These are phyloP conservation scores for Alternaria burnsii DNA, from an alignment of 2,329 filamentous ascomycete species.

Conservation along the genomic window DNA sequence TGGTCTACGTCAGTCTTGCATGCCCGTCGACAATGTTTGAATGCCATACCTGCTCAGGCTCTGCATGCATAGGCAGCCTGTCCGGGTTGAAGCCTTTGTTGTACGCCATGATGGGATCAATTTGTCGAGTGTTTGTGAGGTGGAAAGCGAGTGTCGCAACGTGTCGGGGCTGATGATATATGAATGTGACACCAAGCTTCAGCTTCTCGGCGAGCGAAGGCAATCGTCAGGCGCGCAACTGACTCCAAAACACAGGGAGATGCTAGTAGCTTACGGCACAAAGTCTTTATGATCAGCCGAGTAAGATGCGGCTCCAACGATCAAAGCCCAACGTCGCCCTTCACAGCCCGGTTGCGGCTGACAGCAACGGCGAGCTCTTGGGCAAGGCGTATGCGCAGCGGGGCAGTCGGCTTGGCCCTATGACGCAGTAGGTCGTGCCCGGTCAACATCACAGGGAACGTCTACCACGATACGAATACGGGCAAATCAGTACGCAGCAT, in stretches of 20 bases:
- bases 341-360: slow-evolving; percentile 41
- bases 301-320: slow-evolving; percentile 14
- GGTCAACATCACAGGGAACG: not conserved
- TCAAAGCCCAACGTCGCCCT: slow-evolving; percentile 31
- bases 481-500: not conserved
- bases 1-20: slow-evolving; percentile 28
- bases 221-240: slow-evolving; percentile 14
- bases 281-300: slow-evolving; percentile 4
- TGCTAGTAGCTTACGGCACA: slow-evolving; percentile 7
- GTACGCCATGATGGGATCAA: slow-evolving; percentile 77
- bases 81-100: slow-evolving; percentile 93
- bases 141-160: slow-evolving; percentile 9
- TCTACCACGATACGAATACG: slow-evolving; percentile 7
- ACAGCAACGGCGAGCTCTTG: slow-evolving; percentile 16
- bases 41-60: slow-evolving; percentile 72
- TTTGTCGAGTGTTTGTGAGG: slow-evolving; percentile 12
- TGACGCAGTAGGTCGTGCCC: slow-evolving; percentile 27
- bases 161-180: slow-evolving; percentile 28
- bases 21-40: not conserved
- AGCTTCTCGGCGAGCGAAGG: slow-evolving; percentile 17
- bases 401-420: slow-evolving; percentile 32
- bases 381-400: slow-evolving; percentile 18
- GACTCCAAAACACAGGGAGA: slow-evolving; percentile 4
- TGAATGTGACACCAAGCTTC: slow-evolving; percentile 21
- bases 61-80: slow-evolving; percentile 88